Evolutionary conservation across 2,329 filamentous ascomycete species (phyloP), one percentile per base, ranked within the genome.

Genomic region (Didymella lethalis): DNA sequence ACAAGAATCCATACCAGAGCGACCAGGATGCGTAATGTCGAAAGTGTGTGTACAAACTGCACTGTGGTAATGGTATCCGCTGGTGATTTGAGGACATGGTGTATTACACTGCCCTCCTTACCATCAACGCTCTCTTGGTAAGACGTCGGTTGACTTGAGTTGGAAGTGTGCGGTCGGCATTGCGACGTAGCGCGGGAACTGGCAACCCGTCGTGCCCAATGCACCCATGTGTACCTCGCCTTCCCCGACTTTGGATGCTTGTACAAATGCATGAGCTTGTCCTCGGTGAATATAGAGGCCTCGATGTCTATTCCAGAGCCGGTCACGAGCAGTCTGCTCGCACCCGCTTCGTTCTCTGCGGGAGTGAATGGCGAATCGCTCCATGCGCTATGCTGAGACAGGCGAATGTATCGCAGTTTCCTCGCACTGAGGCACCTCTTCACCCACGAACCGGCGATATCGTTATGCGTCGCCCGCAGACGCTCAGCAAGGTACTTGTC

Each of bases 151-250:
- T 53, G 48, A 7, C 38, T 44, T 7, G 41, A 43, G 36, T 18
- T 36, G 3, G 46, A 58, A 12, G 43, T 62, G 5, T 49, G 25
- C 20, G 49, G 49, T 50, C 56, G 41, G 3, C 44, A 34, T 5
- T 32, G 46, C 3, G 47, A 36, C 11, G 44, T 18, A 7, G 28
- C 20, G 36, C 72, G 69, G 2, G 57, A 54, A 5, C 56, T 61
- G 20, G 70, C 65, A 1, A 75, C 57, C 11, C 77, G 69, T 45
- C 77, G 71, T 5, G 76, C 78, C 79, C 79, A 81, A 44, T 79
- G 73, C 14, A 81, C 79, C 71, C 80, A 81, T 11, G 75, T 78
- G 52, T 78, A 80, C 38, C 75, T 65, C 7, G 68, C 73, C 48
- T 74, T 75, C 0, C 77, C 80, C 0, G 63, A 58, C 6, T 47